Evolutionary conservation across 768 basidiomycete genomes (phyloP).

Genomic region (Auricularia sp.): DNA sequence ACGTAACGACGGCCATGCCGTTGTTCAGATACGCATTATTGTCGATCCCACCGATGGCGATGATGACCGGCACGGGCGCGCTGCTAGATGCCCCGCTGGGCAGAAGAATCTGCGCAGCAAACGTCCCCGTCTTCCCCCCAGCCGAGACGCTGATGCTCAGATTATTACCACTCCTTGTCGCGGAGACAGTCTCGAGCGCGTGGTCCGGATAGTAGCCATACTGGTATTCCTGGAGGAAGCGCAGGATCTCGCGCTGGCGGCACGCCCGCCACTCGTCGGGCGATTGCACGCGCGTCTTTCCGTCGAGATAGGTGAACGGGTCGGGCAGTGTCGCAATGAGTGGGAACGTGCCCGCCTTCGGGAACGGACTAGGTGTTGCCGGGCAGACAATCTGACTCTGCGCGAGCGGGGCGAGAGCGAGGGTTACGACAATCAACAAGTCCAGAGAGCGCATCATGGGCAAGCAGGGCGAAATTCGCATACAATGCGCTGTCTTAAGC

Average conservation of each 20-base stretch:
- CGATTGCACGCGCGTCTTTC: neutral
- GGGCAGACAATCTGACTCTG: neutral
- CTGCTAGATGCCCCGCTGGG: neutral
- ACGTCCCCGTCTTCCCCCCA: neutral
- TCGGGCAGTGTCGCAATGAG: neutral
- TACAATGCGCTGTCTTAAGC: no score
- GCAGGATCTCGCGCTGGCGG: constrained; percentile 3
- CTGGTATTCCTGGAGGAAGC: constrained; percentile 4
- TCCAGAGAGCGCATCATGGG: no score
- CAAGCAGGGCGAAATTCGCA: no score
- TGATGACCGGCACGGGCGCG: constrained; percentile 1
- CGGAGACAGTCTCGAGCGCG: neutral
- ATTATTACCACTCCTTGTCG: neutral
- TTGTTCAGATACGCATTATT: neutral
- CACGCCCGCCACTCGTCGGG: constrained; percentile 3
- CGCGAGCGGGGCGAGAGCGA: neutral
- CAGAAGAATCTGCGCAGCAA: neutral
- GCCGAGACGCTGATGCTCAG: neutral
- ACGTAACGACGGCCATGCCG: constrained; percentile 4
- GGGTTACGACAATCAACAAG: neutral
- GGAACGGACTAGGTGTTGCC: neutral
- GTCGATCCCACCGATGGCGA: constrained; percentile 3
- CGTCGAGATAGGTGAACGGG: neutral
- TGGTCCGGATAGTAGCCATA: constrained; percentile 6
- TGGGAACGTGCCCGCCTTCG: neutral